Base-by-base conservation (phyloP, 805 yeast species). In the Cyberlindnera americana region DNA sequence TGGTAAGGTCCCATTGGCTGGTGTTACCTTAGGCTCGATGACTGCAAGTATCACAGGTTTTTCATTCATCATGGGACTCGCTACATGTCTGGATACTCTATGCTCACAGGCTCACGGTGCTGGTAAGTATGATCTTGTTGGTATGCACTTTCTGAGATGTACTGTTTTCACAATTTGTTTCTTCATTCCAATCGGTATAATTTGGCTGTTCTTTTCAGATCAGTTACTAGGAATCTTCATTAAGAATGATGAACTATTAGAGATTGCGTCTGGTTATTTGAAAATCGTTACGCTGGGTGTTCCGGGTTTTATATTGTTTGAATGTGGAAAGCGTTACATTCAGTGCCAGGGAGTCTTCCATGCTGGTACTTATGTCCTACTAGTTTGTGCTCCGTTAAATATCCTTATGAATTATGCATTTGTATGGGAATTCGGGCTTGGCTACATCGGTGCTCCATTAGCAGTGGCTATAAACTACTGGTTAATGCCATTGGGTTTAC, bases 31-130 rank as follows among this genome's bases (percentile, higher is more conserved):
- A 56, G 93, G 88, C 1, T 73, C 86, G 1, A 86, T 85, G 89
- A 85, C 95, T 3, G 85, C 89, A 1, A 81, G 81, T 47, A 83
- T 86, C 44, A 81, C 93, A 1, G 59, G 57, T 2, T 78, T 83
- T 47, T 89, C 93, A 0, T 73, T 86, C 29, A 78, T 85, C 46
- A 91, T 83, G 59, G 95, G 95, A 18, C 73, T 86, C 35, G 79
- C 93, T 0, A 85, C 95, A 0, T 82, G 90, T 44, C 66, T 86
- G 40, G 95, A 86, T 57, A 84, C 95, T 0, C 66, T 86, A 30
- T 83, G 93, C 49, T 81, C 95, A 0, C 95, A 86, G 61, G 91
- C 95, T 0, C 84, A 75, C 59, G 95, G 95, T 5, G 84, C 93
- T 5, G 83, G 83, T n/a, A 75, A 80, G 43, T 75, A 69, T 49